Percentiles rank a stretch among this genome's conserved stretches.
These are phyloP conservation scores for Tylopilus subfusipes DNA, from an alignment of 768 basidiomycete species.

Conservation along the genomic window DNA sequence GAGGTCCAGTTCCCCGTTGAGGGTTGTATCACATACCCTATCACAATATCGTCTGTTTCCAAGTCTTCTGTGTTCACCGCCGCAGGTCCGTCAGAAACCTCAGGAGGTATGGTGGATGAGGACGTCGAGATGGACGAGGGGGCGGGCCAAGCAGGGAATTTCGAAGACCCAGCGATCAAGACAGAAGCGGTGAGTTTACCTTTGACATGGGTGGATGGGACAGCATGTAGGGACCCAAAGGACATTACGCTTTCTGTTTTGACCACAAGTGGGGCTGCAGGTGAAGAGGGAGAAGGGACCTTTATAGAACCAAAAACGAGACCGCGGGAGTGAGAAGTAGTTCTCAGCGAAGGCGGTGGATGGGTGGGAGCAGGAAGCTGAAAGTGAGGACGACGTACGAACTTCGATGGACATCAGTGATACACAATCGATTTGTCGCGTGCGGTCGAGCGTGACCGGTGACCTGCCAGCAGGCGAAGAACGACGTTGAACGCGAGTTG, in stretches of 20 bases:
- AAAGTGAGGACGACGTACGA: too few species aligned
- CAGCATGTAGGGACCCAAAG: conserved; percentile 73
- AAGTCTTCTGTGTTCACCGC: too few species aligned
- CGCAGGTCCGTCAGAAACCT: too few species aligned
- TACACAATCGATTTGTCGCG: conserved; percentile 54
- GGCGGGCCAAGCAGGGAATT: conserved; percentile 27
- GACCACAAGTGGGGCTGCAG: conserved; percentile 60
- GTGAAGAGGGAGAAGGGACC: conserved; percentile 73
- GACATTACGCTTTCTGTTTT: conserved; percentile 74
- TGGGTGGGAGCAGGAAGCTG: conserved; percentile 69
- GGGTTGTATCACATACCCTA: too few species aligned
- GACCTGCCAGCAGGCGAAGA: conserved; percentile 30
- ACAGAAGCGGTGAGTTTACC: conserved; percentile 60
- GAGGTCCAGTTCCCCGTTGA: too few species aligned
- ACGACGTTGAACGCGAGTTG: conserved; percentile 41
- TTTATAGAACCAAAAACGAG: conserved; percentile 93
- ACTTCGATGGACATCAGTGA: conserved; percentile 40
- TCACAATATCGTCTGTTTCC: too few species aligned
- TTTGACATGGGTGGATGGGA: conserved; percentile 50
- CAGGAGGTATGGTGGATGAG: conserved; percentile 32
- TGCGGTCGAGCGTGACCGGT: conserved; percentile 69
- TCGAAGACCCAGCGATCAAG: conserved; percentile 38
- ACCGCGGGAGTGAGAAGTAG: conserved; percentile 75
- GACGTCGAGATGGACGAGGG: conserved; percentile 23
- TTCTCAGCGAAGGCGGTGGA: conserved; percentile 40